These are phyloP conservation scores for Plantago ovata DNA, from an alignment of 257 asterid genomes.

Conservation along the genomic window DNA sequence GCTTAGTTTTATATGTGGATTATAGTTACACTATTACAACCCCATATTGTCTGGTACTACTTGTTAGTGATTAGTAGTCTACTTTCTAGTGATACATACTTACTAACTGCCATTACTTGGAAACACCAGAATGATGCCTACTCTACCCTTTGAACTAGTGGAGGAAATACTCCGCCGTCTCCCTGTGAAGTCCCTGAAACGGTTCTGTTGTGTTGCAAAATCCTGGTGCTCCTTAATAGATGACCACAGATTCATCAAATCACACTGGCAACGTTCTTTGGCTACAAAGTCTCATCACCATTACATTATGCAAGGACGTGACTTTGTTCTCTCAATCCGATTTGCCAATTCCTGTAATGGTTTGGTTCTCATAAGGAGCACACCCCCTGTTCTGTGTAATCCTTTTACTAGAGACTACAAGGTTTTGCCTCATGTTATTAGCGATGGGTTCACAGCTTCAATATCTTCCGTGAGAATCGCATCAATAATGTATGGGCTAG, in stretches of 20 bases:
- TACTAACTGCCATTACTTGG: too few relatives aligned
- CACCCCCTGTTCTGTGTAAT: conserved; percentile 1
- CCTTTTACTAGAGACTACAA: conserved; percentile 4
- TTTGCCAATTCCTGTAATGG: conserved; percentile 6
- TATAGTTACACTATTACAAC: too few relatives aligned
- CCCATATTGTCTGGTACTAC: too few relatives aligned
- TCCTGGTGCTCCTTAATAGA: conserved; percentile 9
- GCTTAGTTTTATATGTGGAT: too few relatives aligned
- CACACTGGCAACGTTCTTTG: background rate
- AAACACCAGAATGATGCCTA: background rate
- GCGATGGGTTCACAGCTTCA: background rate
- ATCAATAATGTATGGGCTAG: background rate
- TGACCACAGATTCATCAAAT: background rate
- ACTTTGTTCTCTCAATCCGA: background rate
- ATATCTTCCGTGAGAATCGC: too few relatives aligned
- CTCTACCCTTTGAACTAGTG: background rate
- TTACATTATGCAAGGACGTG: background rate
- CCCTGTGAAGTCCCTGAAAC: conserved; percentile 11
- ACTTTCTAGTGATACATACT: too few relatives aligned
- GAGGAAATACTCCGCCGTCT: conserved; percentile 7
- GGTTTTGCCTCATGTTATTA: background rate
- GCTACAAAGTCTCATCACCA: background rate
- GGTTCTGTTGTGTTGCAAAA: conserved; percentile 4
- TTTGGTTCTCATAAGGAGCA: background rate
- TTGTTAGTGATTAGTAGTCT: too few relatives aligned